These are phyloP conservation scores for Geotrichum macrosporum DNA, from an alignment of 1,139 yeast genomes.

Conservation along the genomic window DNA sequence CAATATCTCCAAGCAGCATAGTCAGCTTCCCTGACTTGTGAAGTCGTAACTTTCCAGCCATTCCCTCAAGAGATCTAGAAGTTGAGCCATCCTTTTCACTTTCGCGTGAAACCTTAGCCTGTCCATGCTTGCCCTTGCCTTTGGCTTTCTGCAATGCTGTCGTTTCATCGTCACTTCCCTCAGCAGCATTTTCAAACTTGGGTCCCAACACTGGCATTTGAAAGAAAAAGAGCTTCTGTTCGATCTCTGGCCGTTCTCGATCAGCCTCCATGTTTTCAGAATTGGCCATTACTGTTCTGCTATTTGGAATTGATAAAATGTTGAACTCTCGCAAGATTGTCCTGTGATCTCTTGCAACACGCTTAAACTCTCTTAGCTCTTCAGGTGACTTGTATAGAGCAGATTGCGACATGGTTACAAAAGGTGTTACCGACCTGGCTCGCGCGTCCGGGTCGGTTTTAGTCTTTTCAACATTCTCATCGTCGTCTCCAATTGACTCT, in stretches of 20 bases:
- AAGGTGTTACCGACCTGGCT: conserved; percentile 16
- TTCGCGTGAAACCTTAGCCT: too few relatives aligned
- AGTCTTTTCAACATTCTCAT: not conserved
- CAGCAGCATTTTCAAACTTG: conserved; percentile 37
- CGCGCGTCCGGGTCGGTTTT: conserved; percentile 1
- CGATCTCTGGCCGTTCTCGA: conserved; percentile 28
- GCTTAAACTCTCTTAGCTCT: conserved; percentile 27
- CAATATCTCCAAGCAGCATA: conserved; percentile 65
- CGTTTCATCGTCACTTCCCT: not conserved
- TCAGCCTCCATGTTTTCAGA: not conserved
- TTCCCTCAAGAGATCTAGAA: conserved; percentile 45
- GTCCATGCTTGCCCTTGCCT: conserved; percentile 14
- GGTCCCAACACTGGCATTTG: conserved; percentile 75
- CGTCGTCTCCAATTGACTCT: conserved; percentile 4
- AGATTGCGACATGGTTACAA: conserved; percentile 13
- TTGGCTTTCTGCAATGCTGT: conserved; percentile 19
- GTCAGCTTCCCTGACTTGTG: conserved; percentile 80
- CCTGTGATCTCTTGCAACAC: conserved; percentile 30
- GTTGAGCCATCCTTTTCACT: not conserved
- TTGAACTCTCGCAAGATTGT: conserved; percentile 33
- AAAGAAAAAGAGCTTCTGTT: conserved; percentile 50
- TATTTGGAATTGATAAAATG: conserved; percentile 22
- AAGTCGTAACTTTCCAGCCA: conserved; percentile 64
- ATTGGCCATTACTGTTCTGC: conserved; percentile 6
- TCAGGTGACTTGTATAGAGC: conserved; percentile 27